Evolutionary conservation across 768 basidiomycete genomes (phyloP), one percentile per base, ranked within the genome.

Genomic region (Nevesoporus exiguus): DNA sequence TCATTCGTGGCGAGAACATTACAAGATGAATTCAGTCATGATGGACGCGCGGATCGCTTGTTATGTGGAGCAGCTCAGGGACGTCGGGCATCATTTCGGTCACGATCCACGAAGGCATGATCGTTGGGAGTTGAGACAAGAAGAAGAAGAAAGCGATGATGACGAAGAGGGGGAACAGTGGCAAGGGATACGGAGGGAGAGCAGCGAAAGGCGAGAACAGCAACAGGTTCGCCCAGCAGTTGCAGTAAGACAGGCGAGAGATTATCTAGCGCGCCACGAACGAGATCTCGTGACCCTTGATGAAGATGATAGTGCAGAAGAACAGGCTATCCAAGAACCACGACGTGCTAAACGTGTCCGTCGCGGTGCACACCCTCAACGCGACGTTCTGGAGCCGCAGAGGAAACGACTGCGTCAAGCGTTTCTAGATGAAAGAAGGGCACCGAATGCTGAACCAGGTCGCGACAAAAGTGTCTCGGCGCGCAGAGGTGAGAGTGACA

Each of bases 1-100:
- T 79, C 74, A 75, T 31, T 83, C 83, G 15, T 87, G 85, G 86
- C 77, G 84, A 14, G 78, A 85, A 39, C 75, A 78, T 24, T 87
- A 86, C 64, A 73, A 65, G 59, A 81, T 71, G 49, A 73, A 84
- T 51, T 45, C 70, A 17, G 54, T 9, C 0, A 27, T 54, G 7
- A 80, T 82, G 58, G 73, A 85, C 54, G 43, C 3, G n/a, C 58
- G 60, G 5, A 82, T 86, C 30, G 60, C 56, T 25, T 43, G 27
- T 45, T 75, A 77, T 53, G 33, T 61, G 3, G 19, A 40, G 0
- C 25, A 4, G n/a, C 37, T 71, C 25, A 39, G 54, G 19, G 4
- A 3, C 15, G 25, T 57, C 1, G 54, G 58, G 1, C 68, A 71
- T 49, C 57, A 61, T 42, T 10, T 55, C 1, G 68, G 68, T 17